Evolutionary conservation across 768 basidiomycete species (phyloP).

Genomic region (Cystoderma amianthinum): DNA sequence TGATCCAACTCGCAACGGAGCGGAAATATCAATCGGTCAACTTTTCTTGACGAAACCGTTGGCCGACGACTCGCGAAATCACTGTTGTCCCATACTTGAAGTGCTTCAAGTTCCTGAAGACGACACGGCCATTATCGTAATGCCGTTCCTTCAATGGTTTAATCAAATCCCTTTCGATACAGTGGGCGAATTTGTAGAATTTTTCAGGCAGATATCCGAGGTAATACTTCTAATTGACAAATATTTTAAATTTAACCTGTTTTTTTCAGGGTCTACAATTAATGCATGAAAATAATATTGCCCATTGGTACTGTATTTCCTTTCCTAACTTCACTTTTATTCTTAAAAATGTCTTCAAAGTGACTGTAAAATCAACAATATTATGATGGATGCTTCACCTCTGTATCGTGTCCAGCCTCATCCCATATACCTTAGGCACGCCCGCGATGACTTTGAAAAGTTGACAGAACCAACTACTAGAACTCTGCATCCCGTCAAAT

Average conservation of each 20-base stretch:
- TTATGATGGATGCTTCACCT: conserved; percentile 12
- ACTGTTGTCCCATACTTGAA: background rate
- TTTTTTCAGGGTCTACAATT: conserved; percentile 19
- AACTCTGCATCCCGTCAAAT: conserved; percentile 14
- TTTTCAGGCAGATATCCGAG: conserved; percentile 19
- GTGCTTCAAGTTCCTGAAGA: background rate
- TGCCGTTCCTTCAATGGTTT: background rate
- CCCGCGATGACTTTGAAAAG: no score
- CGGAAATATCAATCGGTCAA: background rate
- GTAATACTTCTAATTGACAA: conserved; percentile 8
- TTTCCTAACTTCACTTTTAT: background rate
- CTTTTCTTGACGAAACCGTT: no score
- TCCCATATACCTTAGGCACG: no score
- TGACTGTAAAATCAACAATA: conserved; percentile 9
- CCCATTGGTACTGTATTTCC: conserved; percentile 9
- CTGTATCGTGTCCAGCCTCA: conserved; percentile 5
- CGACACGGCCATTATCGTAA: background rate
- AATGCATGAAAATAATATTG: conserved; percentile 21
- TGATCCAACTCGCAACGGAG: background rate
- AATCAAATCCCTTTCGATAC: conserved; percentile 6
- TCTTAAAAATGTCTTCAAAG: no score
- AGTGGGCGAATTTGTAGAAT: conserved; percentile 21
- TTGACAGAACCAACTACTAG: no score
- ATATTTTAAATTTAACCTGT: background rate
- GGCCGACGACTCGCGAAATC: background rate